Evolutionary conservation across 2,329 filamentous ascomycete genomes (phyloP), one percentile per base, ranked within the genome.

Genomic region (Zopfia rhizophila): DNA sequence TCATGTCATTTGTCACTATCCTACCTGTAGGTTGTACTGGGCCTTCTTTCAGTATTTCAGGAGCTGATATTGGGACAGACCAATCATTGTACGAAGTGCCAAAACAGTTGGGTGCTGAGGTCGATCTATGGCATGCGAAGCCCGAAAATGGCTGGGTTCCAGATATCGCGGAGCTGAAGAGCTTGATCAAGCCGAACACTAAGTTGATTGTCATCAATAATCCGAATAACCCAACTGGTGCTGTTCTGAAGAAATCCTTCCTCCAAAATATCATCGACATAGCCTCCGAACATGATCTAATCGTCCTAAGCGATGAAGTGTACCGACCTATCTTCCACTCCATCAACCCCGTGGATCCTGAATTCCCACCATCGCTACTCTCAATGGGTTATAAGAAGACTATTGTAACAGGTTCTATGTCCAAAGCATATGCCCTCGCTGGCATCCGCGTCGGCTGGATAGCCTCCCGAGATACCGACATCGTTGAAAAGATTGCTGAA

Each of bases 391-490:
- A 95, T 70, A 73, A 81, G 3, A 87, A 85, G 44, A 81, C 83
- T 16, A 78, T 96, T 22, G 83, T 84, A 10, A 94, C 89, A 0
- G 87, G 91, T 11, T 92, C 89, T 13, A 84, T 95, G 77, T 93
- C 88, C 18, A 96, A 96, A 73, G 88, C 90, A 0, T 96, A 91
- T 72, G 85, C 88, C 2, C 75, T 96, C 4, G 90, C 91, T 1
- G 91, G 91, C 2, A 86, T 95, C 51, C 85, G 91, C 1, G 72
- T 92, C 1, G 91, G 91, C 22, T 97, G 91, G 91, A 79, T 93
- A 46, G 89, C 88, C 3, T 87, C 86, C 11, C 83, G 83, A 18
- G 82, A 84, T 67, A 64, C 67, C 4, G 72, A 75, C 0, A 78
- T 95, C 44, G 80, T 93, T 40, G 80, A 85, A 38, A 75, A 79